Evolutionary conservation across 805 yeast species (phyloP).

Genomic region (Diddensiella caesifluorescens): DNA sequence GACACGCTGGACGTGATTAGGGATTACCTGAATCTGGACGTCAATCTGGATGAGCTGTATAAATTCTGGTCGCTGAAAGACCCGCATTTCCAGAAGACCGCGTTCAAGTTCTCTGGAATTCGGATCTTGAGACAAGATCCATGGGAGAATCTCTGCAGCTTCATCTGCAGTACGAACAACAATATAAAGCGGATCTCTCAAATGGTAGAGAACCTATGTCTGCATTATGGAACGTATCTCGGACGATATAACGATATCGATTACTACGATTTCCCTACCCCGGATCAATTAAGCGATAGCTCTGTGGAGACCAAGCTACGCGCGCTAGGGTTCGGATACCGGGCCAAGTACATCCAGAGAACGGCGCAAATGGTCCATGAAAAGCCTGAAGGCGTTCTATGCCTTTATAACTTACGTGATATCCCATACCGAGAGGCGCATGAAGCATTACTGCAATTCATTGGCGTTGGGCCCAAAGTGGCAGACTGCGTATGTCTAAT

Average conservation of each 20-base stretch:
- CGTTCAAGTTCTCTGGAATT: slow-evolving; percentile 53
- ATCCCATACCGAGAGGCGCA: slow-evolving; percentile 50
- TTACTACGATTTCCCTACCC: slow-evolving; percentile 71
- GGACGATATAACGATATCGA: slow-evolving; percentile 47
- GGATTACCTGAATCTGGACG: slow-evolving; percentile 67
- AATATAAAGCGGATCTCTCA: slow-evolving; percentile 88
- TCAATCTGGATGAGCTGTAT: slow-evolving; percentile 51
- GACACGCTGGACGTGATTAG: slow-evolving; percentile 39
- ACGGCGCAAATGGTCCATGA: slow-evolving; percentile 58
- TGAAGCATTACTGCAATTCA: slow-evolving; percentile 53
- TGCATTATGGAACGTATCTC: slow-evolving; percentile 60
- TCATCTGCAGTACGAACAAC: slow-evolving; percentile 93
- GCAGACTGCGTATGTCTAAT: slow-evolving; percentile 94
- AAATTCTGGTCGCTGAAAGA: slow-evolving; percentile 58
- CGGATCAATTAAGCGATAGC: slow-evolving; percentile 42
- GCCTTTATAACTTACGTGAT: slow-evolving; percentile 36
- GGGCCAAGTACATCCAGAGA: slow-evolving; percentile 80
- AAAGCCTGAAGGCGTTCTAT: slow-evolving; percentile 31
- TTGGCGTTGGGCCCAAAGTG: slow-evolving; percentile 96
- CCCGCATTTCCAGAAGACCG: slow-evolving; percentile 38
- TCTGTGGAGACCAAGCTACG: slow-evolving; percentile 45
- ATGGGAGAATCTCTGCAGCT: slow-evolving; percentile 89
- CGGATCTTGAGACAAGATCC: slow-evolving; percentile 90
- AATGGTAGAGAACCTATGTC: slow-evolving; percentile 79
- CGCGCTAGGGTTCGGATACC: slow-evolving; percentile 66